These are phyloP conservation scores for Prunus salicina DNA, from an alignment of 306 rosid species.

Conservation along the genomic window DNA sequence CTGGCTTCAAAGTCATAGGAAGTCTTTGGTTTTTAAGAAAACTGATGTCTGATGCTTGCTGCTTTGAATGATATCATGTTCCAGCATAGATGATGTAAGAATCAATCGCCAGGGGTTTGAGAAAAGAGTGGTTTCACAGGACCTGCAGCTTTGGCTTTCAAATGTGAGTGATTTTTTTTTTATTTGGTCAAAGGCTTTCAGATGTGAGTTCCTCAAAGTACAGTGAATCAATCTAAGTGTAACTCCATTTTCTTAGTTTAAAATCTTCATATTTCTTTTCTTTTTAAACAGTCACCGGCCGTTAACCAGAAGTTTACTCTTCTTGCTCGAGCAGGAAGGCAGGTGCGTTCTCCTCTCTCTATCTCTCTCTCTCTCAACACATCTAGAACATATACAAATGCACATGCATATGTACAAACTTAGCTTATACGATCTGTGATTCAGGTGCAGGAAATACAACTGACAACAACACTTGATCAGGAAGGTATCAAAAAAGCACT, in stretches of 20 bases:
- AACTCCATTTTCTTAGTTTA: not conserved
- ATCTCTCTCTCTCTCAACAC: not conserved
- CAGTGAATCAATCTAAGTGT: not conserved
- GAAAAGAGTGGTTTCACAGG: constrained; percentile 94
- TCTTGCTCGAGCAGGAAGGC: constrained; percentile 95
- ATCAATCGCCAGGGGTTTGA: constrained; percentile 90
- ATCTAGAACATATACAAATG: not conserved
- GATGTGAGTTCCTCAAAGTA: constrained; percentile 54
- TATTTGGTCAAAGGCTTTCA: constrained; percentile 48
- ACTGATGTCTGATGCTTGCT: not conserved
- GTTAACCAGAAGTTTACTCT: constrained; percentile 63
- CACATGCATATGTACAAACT: not conserved
- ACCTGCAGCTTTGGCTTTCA: constrained; percentile 83
- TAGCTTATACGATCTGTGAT: not conserved
- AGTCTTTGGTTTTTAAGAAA: not conserved
- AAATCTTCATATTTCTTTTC: constrained; percentile 3
- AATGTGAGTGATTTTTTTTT: constrained; percentile 54
- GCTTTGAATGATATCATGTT: constrained; percentile 18
- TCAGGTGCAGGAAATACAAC: constrained; percentile 86
- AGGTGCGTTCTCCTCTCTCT: constrained; percentile 41
- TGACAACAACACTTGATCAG: constrained; percentile 86
- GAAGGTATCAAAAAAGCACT: constrained; percentile 85
- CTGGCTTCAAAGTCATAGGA: not conserved
- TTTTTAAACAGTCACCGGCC: constrained; percentile 66
- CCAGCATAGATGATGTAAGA: constrained; percentile 65